Percentiles rank a stretch among this genome's conserved stretches.
phyloP scores from a whole-genome alignment of 2,329 filamentous ascomycete genomes.

The Zarea fungicola region DNA sequence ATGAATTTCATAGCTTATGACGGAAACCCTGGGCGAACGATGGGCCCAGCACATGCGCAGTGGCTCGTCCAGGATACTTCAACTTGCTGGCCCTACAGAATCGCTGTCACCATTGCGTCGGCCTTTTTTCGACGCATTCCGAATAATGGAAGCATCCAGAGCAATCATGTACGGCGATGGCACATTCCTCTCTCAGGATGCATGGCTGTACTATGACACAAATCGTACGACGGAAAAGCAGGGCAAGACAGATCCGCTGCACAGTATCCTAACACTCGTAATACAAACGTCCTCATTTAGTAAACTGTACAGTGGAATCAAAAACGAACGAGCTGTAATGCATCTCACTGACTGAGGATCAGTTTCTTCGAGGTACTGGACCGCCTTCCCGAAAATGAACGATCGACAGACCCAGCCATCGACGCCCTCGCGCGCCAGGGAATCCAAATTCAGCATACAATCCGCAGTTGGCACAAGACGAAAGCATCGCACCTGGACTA shows the following conservation, averaged over 20 bases:
- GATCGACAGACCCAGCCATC: constrained; percentile 5
- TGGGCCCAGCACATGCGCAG: constrained; percentile 25
- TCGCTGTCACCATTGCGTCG: not conserved
- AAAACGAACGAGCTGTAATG: no score
- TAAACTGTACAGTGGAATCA: constrained; percentile 18
- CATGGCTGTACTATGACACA: constrained; percentile 4
- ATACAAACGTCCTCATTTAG: constrained; percentile 17
- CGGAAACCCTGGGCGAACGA: constrained; percentile 19
- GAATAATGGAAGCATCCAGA: constrained; percentile 20
- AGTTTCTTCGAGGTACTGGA: not conserved
- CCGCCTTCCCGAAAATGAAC: not conserved
- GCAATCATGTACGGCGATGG: constrained; percentile 21
- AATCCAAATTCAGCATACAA: not conserved
- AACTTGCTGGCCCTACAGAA: not conserved
- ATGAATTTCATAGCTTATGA: constrained; percentile 19
- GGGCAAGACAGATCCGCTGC: not conserved
- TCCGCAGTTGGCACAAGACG: not conserved
- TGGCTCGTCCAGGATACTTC: constrained; percentile 21
- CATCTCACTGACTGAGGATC: not conserved
- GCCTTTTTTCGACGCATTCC: constrained; percentile 19
- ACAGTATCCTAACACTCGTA: constrained; percentile 11
- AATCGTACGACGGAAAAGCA: not conserved
- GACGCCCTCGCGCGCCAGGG: constrained; percentile 13
- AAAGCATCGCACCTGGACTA: not conserved
- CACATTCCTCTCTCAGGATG: constrained; percentile 17